Evolutionary conservation across 1,139 yeast genomes (phyloP).

Genomic region (Suhomyces wounanorum): DNA sequence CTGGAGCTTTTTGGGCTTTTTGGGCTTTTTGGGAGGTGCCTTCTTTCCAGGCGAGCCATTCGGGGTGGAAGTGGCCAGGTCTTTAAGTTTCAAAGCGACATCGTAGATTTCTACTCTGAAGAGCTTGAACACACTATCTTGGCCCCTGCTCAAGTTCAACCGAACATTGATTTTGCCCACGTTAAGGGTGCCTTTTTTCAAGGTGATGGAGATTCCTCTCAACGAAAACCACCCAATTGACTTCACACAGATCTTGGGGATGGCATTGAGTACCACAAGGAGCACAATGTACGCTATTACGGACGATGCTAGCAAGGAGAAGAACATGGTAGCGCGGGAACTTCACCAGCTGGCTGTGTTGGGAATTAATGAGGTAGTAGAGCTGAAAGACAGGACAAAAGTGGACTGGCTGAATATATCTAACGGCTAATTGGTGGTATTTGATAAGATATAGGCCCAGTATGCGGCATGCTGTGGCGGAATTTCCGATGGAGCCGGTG

Average conservation of each 20-base stretch:
- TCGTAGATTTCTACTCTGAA: slow-evolving; percentile 34
- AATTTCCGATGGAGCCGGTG: background rate
- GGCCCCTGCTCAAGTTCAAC: slow-evolving; percentile 28
- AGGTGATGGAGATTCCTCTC: slow-evolving; percentile 30
- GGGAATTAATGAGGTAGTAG: background rate
- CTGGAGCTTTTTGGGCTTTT: slow-evolving; percentile 2
- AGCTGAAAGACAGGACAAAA: background rate
- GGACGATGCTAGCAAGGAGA: background rate
- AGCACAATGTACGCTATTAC: slow-evolving; percentile 20
- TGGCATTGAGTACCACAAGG: slow-evolving; percentile 28
- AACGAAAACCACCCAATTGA: slow-evolving; percentile 42
- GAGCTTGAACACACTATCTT: slow-evolving; percentile 33
- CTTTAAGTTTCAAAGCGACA: slow-evolving; percentile 21
- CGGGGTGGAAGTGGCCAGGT: background rate
- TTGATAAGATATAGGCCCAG: background rate
- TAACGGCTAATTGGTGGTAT: background rate
- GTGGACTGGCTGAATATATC: background rate
- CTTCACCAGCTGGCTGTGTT: background rate
- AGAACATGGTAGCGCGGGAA: background rate
- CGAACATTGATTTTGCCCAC: slow-evolving; percentile 29
- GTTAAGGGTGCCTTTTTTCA: slow-evolving; percentile 19
- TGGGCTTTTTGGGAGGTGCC: slow-evolving; percentile 1
- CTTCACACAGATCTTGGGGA: slow-evolving; percentile 38
- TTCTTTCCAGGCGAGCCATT: background rate
- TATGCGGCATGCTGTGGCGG: background rate